Evolutionary conservation across 208 protist species (phyloP).

Genomic region (Trypanosoma brucei): DNA sequence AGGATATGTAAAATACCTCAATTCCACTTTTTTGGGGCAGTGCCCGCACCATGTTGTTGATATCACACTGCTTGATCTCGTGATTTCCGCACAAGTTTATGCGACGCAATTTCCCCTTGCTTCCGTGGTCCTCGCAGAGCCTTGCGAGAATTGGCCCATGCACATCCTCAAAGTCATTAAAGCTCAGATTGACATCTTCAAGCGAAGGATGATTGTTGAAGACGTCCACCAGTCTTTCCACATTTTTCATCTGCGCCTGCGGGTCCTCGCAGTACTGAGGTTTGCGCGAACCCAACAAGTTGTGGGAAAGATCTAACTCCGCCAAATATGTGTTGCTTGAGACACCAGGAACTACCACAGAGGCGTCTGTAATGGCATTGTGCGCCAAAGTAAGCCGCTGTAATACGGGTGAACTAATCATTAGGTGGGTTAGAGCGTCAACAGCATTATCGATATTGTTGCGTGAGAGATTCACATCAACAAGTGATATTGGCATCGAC

Average conservation of each 20-base stretch:
- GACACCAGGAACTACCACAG: constrained; percentile 34
- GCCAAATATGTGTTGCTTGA: constrained; percentile 20
- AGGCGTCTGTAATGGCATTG: constrained; percentile 49
- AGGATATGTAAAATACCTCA: constrained; percentile 38
- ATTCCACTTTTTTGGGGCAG: constrained; percentile 27
- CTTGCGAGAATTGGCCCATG: constrained; percentile 42
- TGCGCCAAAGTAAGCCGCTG: constrained; percentile 43
- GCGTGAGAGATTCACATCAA: constrained; percentile 61
- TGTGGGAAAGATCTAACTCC: constrained; percentile 66
- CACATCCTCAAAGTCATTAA: constrained; percentile 58
- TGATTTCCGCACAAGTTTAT: constrained; percentile 40
- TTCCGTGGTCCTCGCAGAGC: constrained; percentile 12
- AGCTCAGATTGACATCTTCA: constrained; percentile 47
- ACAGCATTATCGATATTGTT: constrained; percentile 59
- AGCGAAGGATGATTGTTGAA: constrained; percentile 39
- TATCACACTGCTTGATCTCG: constrained; percentile 26
- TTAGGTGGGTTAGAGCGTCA: constrained; percentile 30
- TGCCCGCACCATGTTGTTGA: constrained; percentile 22
- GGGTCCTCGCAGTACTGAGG: constrained; percentile 25
- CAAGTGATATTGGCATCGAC: constrained; percentile 25
- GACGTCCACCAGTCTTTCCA: constrained; percentile 28
- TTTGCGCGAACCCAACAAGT: constrained; percentile 58
- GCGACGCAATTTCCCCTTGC: constrained; percentile 23
- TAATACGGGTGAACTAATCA: constrained; percentile 35
- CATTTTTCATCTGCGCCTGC: constrained; percentile 25